These are phyloP conservation scores for Citropsis articulata DNA, from an alignment of 345 rosid genomes.

Conservation along the genomic window DNA sequence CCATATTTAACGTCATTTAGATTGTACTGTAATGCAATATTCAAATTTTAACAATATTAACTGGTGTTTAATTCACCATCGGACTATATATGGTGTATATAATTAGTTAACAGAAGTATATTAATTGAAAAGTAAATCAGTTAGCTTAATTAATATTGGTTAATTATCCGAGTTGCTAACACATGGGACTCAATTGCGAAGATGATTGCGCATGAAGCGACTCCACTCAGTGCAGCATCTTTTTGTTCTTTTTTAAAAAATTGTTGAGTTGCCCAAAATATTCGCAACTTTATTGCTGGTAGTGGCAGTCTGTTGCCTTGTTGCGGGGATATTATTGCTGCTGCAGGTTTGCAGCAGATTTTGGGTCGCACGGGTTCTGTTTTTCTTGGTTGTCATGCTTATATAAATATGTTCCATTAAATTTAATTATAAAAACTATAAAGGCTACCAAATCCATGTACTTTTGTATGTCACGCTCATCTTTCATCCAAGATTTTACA, in stretches of 20 bases:
- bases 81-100: too few species aligned
- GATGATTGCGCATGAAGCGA: too few species aligned
- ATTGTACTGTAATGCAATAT: too few species aligned
- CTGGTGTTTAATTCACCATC: too few species aligned
- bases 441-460: background rate
- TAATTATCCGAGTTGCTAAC: background rate
- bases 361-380: background rate
- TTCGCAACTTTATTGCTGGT: slow-evolving; percentile 11
- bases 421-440: background rate
- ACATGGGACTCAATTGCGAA: background rate
- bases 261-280: slow-evolving; percentile 10
- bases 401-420: background rate
- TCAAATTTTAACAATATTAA: too few species aligned
- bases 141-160: too few species aligned
- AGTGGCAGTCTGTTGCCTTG: slow-evolving; percentile 28
- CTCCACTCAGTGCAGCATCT: background rate
- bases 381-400: background rate
- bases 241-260: background rate
- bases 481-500: background rate
- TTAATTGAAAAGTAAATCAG: too few species aligned
- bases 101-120: too few species aligned
- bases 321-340: slow-evolving; percentile 24
- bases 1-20: too few species aligned
- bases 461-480: background rate
- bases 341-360: slow-evolving; percentile 1